These are phyloP conservation scores for Neonectria punicea DNA, from an alignment of 2,329 filamentous ascomycete species.

Conservation along the genomic window DNA sequence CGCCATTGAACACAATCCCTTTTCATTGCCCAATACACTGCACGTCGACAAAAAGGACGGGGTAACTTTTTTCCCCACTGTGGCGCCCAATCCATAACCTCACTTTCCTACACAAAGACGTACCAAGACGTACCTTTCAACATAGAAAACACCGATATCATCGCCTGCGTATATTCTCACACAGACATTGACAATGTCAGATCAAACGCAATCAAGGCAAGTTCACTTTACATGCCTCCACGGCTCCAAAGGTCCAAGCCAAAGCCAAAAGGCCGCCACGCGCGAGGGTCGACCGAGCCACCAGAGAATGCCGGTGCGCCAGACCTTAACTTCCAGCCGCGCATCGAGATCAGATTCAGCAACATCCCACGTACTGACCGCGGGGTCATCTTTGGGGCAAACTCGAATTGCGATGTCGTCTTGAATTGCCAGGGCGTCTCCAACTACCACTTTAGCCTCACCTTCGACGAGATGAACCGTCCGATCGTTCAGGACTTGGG, in stretches of 20 bases:
- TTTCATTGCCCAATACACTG: too few species aligned
- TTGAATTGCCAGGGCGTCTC: conserved; percentile 2
- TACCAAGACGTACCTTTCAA: too few species aligned
- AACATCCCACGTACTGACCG: conserved; percentile 22
- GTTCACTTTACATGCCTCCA: too few species aligned
- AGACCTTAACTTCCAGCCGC: not conserved
- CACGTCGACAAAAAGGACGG: too few species aligned
- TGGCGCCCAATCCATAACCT: too few species aligned
- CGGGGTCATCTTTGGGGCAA: conserved; percentile 31
- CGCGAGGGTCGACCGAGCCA: conserved; percentile 1
- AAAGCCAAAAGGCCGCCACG: too few species aligned
- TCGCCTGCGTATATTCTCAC: conserved; percentile 11
- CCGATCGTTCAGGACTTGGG: conserved; percentile 35
- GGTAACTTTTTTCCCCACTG: too few species aligned
- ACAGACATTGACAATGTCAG: conserved; percentile 8
- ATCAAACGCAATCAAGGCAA: too few species aligned
- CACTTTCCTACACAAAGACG: too few species aligned
- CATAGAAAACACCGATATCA: not conserved
- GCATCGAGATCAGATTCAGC: conserved; percentile 29
- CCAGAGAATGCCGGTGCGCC: conserved; percentile 5
- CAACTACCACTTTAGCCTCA: conserved; percentile 31
- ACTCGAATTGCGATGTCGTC: conserved; percentile 28
- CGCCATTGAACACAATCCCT: too few species aligned
- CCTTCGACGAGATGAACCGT: conserved; percentile 32
- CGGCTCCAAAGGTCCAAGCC: too few species aligned